A percentile compares a stretch with the other conserved stretches of the same genome.
These are phyloP conservation scores for Penstemon eatonii DNA, from an alignment of 257 asterid genomes.

Conservation along the genomic window DNA sequence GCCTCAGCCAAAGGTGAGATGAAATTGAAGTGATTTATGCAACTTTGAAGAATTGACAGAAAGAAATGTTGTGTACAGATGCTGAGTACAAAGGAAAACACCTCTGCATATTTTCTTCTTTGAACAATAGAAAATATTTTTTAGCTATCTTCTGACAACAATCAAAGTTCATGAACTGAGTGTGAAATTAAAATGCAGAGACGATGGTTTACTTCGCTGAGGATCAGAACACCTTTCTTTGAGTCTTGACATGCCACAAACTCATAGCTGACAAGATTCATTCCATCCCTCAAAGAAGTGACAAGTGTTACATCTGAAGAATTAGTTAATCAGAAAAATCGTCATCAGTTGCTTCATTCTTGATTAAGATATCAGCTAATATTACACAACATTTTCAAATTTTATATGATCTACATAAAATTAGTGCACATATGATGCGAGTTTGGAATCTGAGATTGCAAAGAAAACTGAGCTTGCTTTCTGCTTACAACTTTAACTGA, in stretches of 20 bases:
- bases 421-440: background rate
- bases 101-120: conserved; percentile 4
- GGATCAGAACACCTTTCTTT: conserved; percentile 90
- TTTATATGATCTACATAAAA: conserved; percentile 8
- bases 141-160: conserved; percentile 23
- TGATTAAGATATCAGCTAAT: conserved; percentile 21
- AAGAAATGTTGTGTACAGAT: conserved; percentile 11
- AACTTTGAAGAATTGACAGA: conserved; percentile 13
- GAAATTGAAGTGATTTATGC: conserved; percentile 19
- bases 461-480: conserved; percentile 5
- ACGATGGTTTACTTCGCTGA: conserved; percentile 66
- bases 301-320: conserved; percentile 90
- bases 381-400: conserved; percentile 1
- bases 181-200: conserved; percentile 19
- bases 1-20: conserved; percentile 8
- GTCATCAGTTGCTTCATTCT: conserved; percentile 26
- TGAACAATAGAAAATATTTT: background rate
- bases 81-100: conserved; percentile 17
- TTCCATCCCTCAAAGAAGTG: conserved; percentile 95
- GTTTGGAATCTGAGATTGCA: conserved; percentile 1
- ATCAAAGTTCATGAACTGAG: conserved; percentile 3
- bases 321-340: conserved; percentile 28
- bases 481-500: conserved; percentile 5
- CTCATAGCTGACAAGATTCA: conserved; percentile 99
- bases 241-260: conserved; percentile 96